Evolutionary conservation across 148 eudicot genomes (phyloP), one percentile per base, ranked within the genome.

Genomic region (Rhododendron kiyosumense): DNA sequence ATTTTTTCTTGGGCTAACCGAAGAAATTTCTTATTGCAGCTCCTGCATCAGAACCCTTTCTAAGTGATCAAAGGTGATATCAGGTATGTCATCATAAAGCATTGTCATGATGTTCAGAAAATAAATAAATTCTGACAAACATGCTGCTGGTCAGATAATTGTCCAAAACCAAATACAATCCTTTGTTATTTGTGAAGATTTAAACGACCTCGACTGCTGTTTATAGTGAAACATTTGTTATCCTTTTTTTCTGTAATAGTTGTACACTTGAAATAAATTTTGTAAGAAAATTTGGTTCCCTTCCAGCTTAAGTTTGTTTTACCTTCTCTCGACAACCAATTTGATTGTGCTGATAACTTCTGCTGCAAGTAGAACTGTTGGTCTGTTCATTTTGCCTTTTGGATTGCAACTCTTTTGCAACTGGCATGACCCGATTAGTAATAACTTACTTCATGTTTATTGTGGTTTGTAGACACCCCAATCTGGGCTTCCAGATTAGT

Each of bases 21-120:
- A 26, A 46, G 32, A 26, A 74, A 26, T 46, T 84, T 59, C 4
- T 77, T 46, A 85, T 85, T 80, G 81, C 91, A 93, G 94, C 89
- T 85, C 76, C 90, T 77, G 78, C 63, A 86, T 81, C 93, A 71
- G 88, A 88, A 87, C 92, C 93, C 17, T 93, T 91, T 85, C 67
- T 92, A 79, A 82, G 73, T 85, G 92, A 85, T 13, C 89, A 65
- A 79, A 91, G 88, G 45, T 88, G 85, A 91, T 78, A 28, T 34
- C 6, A 24, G 32, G 17, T 10, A 54, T 54, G 28, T 15, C 32
- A 28, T 82, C 51, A n/a, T 79, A 12, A 11, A 8, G n/a, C 9
- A 24, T 8, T 32, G 14, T 13, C 76, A 2, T 22, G 32, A 14
- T 74, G 71, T 34, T 32, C 51, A 20, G 45, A 36, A 48, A 51